Evolutionary conservation across 2,329 filamentous ascomycete species (phyloP), one percentile per base, ranked within the genome.

Genomic region (Exophiala viscosa): DNA sequence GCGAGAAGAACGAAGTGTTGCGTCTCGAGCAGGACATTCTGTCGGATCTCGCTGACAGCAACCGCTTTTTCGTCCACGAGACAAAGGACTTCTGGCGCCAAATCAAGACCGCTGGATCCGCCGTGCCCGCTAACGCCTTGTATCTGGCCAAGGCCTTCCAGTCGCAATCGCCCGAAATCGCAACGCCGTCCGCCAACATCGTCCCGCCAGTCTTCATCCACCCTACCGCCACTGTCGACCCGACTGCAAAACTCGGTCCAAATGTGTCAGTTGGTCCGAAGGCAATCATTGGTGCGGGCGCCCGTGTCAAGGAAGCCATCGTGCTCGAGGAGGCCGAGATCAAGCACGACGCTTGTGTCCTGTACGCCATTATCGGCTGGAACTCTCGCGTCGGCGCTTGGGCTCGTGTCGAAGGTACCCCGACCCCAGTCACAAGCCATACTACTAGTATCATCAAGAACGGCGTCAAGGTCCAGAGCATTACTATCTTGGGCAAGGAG

Each of bases 21-120:
- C 88, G 93, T 48, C 81, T 99, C 51, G 93, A 99, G 76, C 93
- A 97, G 75, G 93, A 99, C 69, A 96, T 97, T 47, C 81, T 99
- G 54, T 87, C 90, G 46, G 92, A 97, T 67, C 84, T 97, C 66
- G 92, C 93, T 57, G 93, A 97, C 73, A 96, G 84, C 81, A 93
- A 95, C 75, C 89, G 93, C 71, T 99, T 99, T 78, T 97, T 90
- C 73, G 93, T 97, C 31, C 88, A 96, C 71, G 93, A 99, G 77
- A 97, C 92, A 61, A 95, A 95, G 76, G 93, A 97, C 71, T 99
- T 99, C 73, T 99, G 93, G 93, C 90, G 93, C 64, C 93, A 99
- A 79, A 97, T 99, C 82, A 99, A 99, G 82, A 96, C 93, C 1
- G 93, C 93, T 55, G 93, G 93, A 55, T 97, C 92, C 5, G 93